These are phyloP conservation scores for Fomitopsis schrenkii DNA, from an alignment of 1,284 basidiomycete species.

Conservation along the genomic window DNA sequence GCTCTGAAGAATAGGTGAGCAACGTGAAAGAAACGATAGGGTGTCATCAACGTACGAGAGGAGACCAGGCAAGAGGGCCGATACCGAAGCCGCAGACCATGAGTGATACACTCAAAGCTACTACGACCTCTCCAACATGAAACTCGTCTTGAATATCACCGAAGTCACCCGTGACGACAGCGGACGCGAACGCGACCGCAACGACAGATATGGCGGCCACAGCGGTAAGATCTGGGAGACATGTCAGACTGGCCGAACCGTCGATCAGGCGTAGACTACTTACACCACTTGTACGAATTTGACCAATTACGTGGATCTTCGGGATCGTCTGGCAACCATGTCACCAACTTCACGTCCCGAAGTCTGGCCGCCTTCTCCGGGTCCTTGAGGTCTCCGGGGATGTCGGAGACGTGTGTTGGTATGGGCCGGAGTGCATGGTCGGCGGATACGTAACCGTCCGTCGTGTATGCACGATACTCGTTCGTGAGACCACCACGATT, in stretches of 20 bases:
- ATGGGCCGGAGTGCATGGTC: slow-evolving; percentile 25
- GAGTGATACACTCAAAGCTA: slow-evolving; percentile 33
- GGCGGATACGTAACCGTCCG: slow-evolving; percentile 24
- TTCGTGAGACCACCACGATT: slow-evolving; percentile 26
- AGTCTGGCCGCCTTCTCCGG: slow-evolving; percentile 30
- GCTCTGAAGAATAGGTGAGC: slow-evolving; percentile 30
- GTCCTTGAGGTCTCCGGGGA: slow-evolving; percentile 24
- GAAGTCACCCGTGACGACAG: slow-evolving; percentile 48
- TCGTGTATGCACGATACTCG: slow-evolving; percentile 29
- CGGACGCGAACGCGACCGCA: slow-evolving; percentile 53
- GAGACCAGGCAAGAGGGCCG: slow-evolving; percentile 38
- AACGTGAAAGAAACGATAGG: slow-evolving; percentile 7
- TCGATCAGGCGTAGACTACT: slow-evolving; percentile 27
- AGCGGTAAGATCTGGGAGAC: slow-evolving; percentile 21
- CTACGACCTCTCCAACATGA: slow-evolving; percentile 46
- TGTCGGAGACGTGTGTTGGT: slow-evolving; percentile 23
- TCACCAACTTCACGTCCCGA: slow-evolving; percentile 29
- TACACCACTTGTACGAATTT: slow-evolving; percentile 43
- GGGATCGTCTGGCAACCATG: slow-evolving; percentile 42
- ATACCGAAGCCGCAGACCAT: slow-evolving; percentile 58
- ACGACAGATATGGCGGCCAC: slow-evolving; percentile 20
- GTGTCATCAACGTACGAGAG: slow-evolving; percentile 17
- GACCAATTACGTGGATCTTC: slow-evolving; percentile 63
- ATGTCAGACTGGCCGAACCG: slow-evolving; percentile 25
- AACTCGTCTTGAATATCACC: slow-evolving; percentile 38